Base-by-base conservation (phyloP, 768 basidiomycete species). In the Hortiboletus campestris region DNA sequence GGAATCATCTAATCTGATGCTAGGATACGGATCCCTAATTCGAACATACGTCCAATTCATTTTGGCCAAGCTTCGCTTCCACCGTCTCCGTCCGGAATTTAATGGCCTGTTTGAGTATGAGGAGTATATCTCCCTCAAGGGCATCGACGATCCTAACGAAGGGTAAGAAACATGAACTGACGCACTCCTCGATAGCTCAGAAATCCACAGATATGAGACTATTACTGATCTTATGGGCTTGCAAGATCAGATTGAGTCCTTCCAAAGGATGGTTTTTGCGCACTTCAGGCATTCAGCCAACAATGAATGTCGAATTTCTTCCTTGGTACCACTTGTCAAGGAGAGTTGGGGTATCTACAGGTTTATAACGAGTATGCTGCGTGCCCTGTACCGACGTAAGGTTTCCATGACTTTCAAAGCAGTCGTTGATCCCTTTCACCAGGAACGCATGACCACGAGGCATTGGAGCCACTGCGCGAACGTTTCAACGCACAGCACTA, bases 311-410 rank as follows among this genome's bases (percentile, higher is more conserved):
- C 88, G 95, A 29, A 99, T 99, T 57, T 96, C 95, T 34, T 80
- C 97, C 2, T 76, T 99, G 46, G 97, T 99, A 2, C 96, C 97
- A 22, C 80, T 98, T 13, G 97, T 99, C 51, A 99, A 99, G 74
- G 97, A 99, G 74, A 96, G 93, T 64, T 99, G 95, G 86, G 96
- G 96, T 36, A 99, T 99, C 55, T 99, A 99, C 74, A 84, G 93
- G 44, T 99, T 98, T 75, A 95, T 98, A 68, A 98, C 96, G 11
- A 95, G 92, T 75, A 99, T 99, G 97, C 77, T 98, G 69, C 81
- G 97, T 25, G 97, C 97, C 1, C 91, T 99, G 89, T 91, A 96
- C 68, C 79, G 97, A 75, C 78, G 96, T 96, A 67, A 67, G 69
- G 84, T 76, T 25, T 39, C 4, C 53, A 44, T 43, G 22, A 39